These are phyloP conservation scores for Trichoderma gracile DNA, from an alignment of 2,329 filamentous ascomycete species.

Conservation along the genomic window DNA sequence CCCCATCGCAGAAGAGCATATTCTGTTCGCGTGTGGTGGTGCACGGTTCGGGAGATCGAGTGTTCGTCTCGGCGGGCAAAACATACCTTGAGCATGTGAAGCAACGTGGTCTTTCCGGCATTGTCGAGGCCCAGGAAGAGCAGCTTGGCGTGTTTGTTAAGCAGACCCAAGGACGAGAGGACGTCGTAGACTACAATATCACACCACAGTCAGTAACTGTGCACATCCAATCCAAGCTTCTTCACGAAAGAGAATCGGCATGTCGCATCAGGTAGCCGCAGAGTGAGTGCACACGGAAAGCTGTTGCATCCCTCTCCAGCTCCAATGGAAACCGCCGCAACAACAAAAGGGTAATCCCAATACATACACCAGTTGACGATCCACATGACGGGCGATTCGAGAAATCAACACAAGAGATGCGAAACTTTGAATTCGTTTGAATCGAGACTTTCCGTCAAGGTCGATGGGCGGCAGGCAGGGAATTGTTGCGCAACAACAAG, in stretches of 20 bases:
- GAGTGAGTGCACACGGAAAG: background rate
- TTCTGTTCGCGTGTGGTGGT: background rate
- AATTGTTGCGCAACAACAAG: background rate
- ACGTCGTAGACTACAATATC: constrained; percentile 73
- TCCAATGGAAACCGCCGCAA: no score
- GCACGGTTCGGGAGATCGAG: background rate
- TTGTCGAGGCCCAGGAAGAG: constrained; percentile 92
- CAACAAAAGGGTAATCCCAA: background rate
- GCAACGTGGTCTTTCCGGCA: constrained; percentile 88
- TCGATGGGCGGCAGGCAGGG: no score
- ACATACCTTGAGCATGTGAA: constrained; percentile 92
- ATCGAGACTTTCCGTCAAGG: background rate
- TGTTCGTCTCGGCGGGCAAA: background rate
- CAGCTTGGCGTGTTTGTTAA: constrained; percentile 96
- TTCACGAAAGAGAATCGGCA: no score
- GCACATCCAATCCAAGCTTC: no score
- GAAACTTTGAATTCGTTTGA: background rate
- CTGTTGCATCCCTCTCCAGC: background rate
- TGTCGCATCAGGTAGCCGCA: background rate
- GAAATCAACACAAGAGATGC: background rate
- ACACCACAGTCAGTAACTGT: background rate
- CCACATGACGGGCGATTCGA: constrained; percentile 66
- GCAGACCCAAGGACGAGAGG: constrained; percentile 79
- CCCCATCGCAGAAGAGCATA: background rate
- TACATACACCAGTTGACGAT: constrained; percentile 91